Percentiles rank a stretch among this genome's conserved stretches.
These are phyloP conservation scores for Pyrrhoderma noxium DNA, from an alignment of 1,284 basidiomycete genomes.

Conservation along the genomic window DNA sequence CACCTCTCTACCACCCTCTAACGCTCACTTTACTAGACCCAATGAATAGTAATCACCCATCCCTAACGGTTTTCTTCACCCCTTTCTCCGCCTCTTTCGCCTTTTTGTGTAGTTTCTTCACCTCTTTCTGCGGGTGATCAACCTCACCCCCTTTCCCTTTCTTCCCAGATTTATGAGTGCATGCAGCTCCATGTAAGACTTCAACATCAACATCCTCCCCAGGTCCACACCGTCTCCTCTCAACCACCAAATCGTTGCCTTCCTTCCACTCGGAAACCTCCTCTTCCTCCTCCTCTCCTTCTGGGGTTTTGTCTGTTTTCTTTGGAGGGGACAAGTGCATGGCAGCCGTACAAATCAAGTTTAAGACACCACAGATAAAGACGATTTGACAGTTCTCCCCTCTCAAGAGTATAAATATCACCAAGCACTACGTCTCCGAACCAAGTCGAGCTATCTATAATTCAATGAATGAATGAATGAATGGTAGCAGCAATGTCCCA, in stretches of 20 bases:
- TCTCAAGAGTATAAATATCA: too few species aligned
- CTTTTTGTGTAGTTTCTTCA: neutral
- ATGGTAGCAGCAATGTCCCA: too few species aligned
- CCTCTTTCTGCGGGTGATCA: neutral
- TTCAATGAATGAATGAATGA: too few species aligned
- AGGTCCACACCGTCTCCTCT: neutral
- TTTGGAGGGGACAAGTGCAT: constrained; percentile 2
- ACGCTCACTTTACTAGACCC: too few species aligned
- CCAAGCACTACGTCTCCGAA: too few species aligned
- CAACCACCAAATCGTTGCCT: constrained; percentile 2
- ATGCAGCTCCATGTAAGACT: neutral
- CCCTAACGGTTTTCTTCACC: neutral
- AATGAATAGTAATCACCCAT: neutral
- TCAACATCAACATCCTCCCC: constrained; percentile 4
- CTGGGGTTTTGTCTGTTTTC: neutral
- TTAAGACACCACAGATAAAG: too few species aligned
- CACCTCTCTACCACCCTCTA: too few species aligned
- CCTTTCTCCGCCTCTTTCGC: constrained; percentile 3
- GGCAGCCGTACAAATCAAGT: too few species aligned
- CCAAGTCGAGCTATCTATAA: too few species aligned
- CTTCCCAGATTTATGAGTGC: neutral
- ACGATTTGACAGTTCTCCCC: too few species aligned
- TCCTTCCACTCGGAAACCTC: constrained; percentile 3
- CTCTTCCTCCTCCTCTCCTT: constrained; percentile 1
- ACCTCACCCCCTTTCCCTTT: neutral